Evolutionary conservation across 768 basidiomycete genomes (phyloP).

Genomic region (Termitomyces sp.): DNA sequence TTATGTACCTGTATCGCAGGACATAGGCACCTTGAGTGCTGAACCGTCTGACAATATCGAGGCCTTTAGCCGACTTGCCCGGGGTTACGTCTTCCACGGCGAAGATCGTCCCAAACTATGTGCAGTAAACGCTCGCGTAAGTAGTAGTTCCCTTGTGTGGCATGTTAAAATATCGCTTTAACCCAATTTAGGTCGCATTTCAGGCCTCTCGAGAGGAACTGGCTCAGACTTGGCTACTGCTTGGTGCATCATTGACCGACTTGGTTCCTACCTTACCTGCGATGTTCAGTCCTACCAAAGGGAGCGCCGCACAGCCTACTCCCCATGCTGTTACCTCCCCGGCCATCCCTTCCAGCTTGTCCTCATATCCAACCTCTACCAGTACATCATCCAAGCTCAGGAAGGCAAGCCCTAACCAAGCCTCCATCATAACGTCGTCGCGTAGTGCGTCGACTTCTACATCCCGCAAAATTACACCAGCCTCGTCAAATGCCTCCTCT

Average conservation of each 20-base stretch:
- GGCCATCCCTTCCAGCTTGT: conserved; percentile 25
- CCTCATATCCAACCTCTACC: conserved; percentile 19
- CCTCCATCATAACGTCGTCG: conserved; percentile 12
- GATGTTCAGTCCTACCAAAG: conserved; percentile 15
- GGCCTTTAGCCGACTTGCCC: conserved; percentile 56
- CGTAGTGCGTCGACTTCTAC: conserved; percentile 31
- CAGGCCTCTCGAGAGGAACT: conserved; percentile 48
- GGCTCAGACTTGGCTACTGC: conserved; percentile 64
- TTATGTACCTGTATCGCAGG: conserved; percentile 49
- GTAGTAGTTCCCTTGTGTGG: background rate
- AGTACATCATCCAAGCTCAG: conserved; percentile 13
- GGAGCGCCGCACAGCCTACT: conserved; percentile 10
- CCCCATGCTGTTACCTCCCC: conserved; percentile 37
- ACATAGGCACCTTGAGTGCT: conserved; percentile 45
- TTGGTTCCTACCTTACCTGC: conserved; percentile 33
- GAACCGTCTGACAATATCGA: conserved; percentile 36
- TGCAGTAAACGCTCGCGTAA: conserved; percentile 51
- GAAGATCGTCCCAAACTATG: conserved; percentile 45
- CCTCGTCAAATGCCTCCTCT: conserved; percentile 55
- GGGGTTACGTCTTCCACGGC: conserved; percentile 53
- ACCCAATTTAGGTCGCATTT: conserved; percentile 45
- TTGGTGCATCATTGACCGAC: conserved; percentile 52
- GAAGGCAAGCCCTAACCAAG: conserved; percentile 22
- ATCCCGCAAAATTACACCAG: conserved; percentile 49
- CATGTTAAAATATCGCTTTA: background rate